Conservation (phyloP, 2,329 filamentous ascomycete genomes). For the Drechmeria coniospora region DNA sequence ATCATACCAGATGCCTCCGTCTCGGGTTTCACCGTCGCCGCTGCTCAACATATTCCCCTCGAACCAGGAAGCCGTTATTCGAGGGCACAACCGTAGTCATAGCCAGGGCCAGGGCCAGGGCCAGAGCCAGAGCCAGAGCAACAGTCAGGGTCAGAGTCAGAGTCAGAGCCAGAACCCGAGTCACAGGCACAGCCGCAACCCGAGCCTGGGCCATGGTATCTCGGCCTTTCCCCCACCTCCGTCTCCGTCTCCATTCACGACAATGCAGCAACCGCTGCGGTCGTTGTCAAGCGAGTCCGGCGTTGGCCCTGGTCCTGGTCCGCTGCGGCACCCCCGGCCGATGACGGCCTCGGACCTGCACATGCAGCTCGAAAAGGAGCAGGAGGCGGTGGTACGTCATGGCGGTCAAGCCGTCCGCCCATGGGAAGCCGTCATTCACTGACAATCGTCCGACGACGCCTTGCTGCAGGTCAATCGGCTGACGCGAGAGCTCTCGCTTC, state of each 20-base stretch:
- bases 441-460: not conserved
- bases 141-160: too few species aligned
- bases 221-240: conserved; percentile 15
- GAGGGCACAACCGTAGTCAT: conserved; percentile 2
- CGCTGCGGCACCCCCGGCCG: conserved; percentile 72
- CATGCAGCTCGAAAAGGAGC: conserved; percentile 81
- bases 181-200: conserved; percentile 5
- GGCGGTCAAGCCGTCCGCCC: not conserved
- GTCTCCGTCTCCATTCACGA: conserved; percentile 5
- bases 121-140: conserved; percentile 7
- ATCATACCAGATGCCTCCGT: conserved; percentile 28
- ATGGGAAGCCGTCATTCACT: too few species aligned
- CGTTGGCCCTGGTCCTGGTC: conserved; percentile 46
- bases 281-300: conserved; percentile 22
- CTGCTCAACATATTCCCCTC: conserved; percentile 42
- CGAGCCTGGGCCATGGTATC: conserved; percentile 8
- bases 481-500: conserved; percentile 70
- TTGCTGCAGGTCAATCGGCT: conserved; percentile 66
- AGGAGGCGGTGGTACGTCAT: conserved; percentile 68
- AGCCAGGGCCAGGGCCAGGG: conserved; percentile 4
- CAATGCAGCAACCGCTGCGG: conserved; percentile 15
- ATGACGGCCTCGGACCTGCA: conserved; percentile 82
- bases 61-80: conserved; percentile 34
- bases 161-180: too few species aligned
- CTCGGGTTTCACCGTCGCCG: conserved; percentile 21